Evolutionary conservation across 2,329 filamentous ascomycete species (phyloP), one percentile per base, ranked within the genome.

Genomic region (Exophiala sideris): DNA sequence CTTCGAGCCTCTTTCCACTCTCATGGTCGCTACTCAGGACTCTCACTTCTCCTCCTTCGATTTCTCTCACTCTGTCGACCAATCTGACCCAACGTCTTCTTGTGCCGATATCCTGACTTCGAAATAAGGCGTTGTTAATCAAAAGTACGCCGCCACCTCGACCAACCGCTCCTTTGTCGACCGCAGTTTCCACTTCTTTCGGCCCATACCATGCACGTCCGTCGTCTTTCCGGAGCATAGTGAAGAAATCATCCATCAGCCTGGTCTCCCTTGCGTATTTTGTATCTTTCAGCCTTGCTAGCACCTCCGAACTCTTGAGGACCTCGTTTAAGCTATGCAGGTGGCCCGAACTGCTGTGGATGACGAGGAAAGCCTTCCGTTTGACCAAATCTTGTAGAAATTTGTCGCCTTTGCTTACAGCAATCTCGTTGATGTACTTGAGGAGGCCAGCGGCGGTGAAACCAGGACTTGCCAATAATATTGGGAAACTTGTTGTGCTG

Each of bases 11-110:
- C 73, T 87, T 87, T 1, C 94, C 94, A 69, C 91, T 96, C 75
- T 96, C 92, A 70, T 97, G 92, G 66, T 95, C 87, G 65, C 88
- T 91, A 70, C 92, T 97, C 24, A 97, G 73, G n/a, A 97, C 83
- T 50, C 89, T 79, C 1, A 90, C 89, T 61, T 96, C 91, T 1
- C 92, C 94, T 4, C 92, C 94, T 60, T 90, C 86, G 2, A 77
- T 74, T 49, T 85, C 85, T 61, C 85, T 84, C n/a, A 97, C 92
- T 58, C 85, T 86, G 69, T 97, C 92, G 3, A 97, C 91, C 42
- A 97, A 77, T 7, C 76, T 76, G 1, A 97, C 92, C 78, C 91
- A 97, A 59, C 85, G 82, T 68, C 86, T 88, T 62, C 94, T 79
- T 54, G 84, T 86, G 1, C 77, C 80, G 5, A 96, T 80, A 53